A percentile compares a stretch with the other conserved stretches of the same genome.
phyloP scores from a whole-genome alignment of 768 basidiomycete species.

The Mycena indigotica region DNA sequence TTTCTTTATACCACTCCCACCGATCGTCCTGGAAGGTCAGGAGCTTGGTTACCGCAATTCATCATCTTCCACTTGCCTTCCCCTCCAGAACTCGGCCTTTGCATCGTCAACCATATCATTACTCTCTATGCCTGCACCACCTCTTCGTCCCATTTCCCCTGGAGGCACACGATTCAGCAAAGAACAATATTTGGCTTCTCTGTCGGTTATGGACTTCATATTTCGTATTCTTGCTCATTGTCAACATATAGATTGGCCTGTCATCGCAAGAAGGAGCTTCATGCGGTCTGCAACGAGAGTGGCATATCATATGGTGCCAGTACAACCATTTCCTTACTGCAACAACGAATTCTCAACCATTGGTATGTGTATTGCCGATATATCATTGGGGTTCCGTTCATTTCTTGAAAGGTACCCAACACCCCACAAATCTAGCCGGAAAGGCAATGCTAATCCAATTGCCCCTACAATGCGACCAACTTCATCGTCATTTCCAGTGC shows the following conservation, averaged over 20 bases:
- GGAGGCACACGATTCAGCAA: too few species aligned
- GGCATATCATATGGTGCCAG: neutral
- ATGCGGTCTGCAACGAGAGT: neutral
- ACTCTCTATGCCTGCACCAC: too few species aligned
- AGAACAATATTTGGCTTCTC: neutral
- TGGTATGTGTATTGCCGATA: neutral
- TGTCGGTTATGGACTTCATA: neutral
- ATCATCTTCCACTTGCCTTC: too few species aligned
- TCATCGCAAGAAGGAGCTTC: neutral
- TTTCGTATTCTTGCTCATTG: neutral
- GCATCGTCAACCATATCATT: too few species aligned
- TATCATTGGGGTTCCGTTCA: neutral
- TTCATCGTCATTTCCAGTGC: too few species aligned
- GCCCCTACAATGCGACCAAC: too few species aligned
- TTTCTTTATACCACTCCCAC: too few species aligned
- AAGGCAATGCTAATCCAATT: neutral
- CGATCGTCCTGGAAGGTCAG: too few species aligned
- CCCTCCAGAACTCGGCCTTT: too few species aligned
- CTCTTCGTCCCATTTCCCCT: too few species aligned
- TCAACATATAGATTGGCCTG: neutral
- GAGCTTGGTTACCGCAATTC: too few species aligned
- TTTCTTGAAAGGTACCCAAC: neutral
- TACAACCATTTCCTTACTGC: neutral
- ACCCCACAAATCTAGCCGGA: neutral
- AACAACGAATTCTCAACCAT: neutral